These are phyloP conservation scores for Mycena olivaceomarginata DNA, from an alignment of 768 basidiomycete species.

Conservation along the genomic window DNA sequence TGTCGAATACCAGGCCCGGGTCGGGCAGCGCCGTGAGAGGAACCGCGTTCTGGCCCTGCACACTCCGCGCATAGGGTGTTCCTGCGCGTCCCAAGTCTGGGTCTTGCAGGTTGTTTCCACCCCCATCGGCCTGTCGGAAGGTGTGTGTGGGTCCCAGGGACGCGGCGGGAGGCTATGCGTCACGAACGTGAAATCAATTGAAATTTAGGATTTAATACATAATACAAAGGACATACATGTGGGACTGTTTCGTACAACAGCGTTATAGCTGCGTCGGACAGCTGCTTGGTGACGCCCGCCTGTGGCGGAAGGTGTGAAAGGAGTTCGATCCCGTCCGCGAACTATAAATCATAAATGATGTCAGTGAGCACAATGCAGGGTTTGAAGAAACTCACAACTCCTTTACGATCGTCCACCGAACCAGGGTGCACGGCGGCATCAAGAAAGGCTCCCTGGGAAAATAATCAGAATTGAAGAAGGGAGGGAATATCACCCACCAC, in stretches of 20 bases:
- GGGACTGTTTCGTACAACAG: constrained; percentile 76
- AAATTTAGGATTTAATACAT: constrained; percentile 50
- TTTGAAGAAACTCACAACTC: constrained; percentile 43
- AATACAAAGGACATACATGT: constrained; percentile 57
- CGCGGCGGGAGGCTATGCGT: constrained; percentile 54
- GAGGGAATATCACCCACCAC: not conserved
- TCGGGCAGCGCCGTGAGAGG: constrained; percentile 69
- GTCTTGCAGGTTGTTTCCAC: constrained; percentile 66
- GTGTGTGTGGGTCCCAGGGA: constrained; percentile 56
- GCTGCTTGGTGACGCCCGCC: constrained; percentile 41
- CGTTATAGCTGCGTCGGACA: constrained; percentile 56
- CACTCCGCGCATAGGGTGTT: constrained; percentile 72
- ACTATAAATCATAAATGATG: constrained; percentile 42
- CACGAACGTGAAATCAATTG: constrained; percentile 20
- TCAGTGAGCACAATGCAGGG: not conserved
- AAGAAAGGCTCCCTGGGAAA: constrained; percentile 52
- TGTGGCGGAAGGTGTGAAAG: constrained; percentile 51
- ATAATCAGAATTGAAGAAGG: not conserved
- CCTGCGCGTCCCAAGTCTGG: constrained; percentile 71
- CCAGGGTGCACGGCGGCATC: constrained; percentile 52
- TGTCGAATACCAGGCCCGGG: constrained; percentile 77
- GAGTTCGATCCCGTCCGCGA: constrained; percentile 52
- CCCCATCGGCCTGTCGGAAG: constrained; percentile 70
- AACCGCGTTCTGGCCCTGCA: constrained; percentile 60
- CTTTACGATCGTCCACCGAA: constrained; percentile 64